Evolutionary conservation across 441 rosid species (phyloP), one percentile per base, ranked within the genome.

Genomic region (Gossypium lobatum): DNA sequence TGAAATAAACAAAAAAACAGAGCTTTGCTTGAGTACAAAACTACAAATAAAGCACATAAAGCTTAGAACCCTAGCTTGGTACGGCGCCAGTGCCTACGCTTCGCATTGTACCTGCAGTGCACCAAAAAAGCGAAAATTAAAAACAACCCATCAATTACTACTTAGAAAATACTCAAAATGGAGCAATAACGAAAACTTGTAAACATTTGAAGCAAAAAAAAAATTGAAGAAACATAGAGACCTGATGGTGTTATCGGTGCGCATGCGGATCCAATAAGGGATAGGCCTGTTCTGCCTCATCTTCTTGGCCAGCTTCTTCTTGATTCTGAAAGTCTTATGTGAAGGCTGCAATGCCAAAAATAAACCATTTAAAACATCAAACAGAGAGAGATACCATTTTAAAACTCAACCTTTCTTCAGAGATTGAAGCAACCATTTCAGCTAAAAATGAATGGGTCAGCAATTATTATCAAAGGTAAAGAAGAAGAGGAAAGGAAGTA

Each of bases 1-100:
- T 31, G 37, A 31, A 31, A 31, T 31, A 31, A 31, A 31, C 37
- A 31, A 31, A 31, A 31, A 5, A 31, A 31, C 37, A 31, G 7
- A 31, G 37, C 37, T 31, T 31, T 31, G 37, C 37, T 5, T 5
- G 6, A 5, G 37, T 31, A 31, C 6, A 31, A 31, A 31, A 31
- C 37, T 31, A 9, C 13, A 31, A 28, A 62, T 31, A 62, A 64
- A 6, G 26, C 16, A 5, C 26, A 37, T 37, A 11, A 2, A 37
- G 50, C 85, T 91, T 77, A 93, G 82, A 93, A 93, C 63, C 98
- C 97, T 31, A 93, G 93, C 88, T 93, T 93, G 80, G 98, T 91
- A 48, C 98, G 91, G 76, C 98, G 88, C 97, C 98, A 91, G 85
- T 93, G 97, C 83, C 98, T 84, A 75, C 98, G 98, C 88, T 93